A percentile compares a stretch with the other conserved stretches of the same genome.
Evolutionary conservation across 345 rosid species (phyloP).

Genomic region (Ailanthus altissimus): DNA sequence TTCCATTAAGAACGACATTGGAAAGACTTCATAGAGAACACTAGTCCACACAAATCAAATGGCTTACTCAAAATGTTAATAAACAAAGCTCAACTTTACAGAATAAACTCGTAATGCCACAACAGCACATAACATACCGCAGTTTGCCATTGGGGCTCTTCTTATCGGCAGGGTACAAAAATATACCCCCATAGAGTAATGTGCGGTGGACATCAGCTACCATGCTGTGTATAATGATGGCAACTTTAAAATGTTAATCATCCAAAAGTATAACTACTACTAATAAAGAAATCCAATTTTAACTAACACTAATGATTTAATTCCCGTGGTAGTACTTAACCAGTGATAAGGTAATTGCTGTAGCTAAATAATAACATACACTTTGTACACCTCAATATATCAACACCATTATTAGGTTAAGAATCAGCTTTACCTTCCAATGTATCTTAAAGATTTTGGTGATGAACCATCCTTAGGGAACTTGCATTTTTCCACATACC

Average conservation of each 20-base stretch:
- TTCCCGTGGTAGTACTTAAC: not conserved
- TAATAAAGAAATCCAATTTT: not conserved
- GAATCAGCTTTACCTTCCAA: constrained; percentile 71
- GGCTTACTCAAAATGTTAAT: not conserved
- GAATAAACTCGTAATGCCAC: not conserved
- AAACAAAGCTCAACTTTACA: not conserved
- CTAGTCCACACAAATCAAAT: constrained; percentile 36
- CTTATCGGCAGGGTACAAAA: constrained; percentile 96
- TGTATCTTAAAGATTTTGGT: constrained; percentile 84
- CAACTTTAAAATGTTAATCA: not conserved
- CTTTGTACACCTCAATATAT: not conserved
- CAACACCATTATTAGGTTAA: not conserved
- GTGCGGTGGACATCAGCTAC: constrained; percentile 99
- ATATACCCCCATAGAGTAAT: constrained; percentile 89
- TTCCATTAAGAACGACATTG: constrained; percentile 97
- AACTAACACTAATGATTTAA: not conserved
- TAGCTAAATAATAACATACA: not conserved
- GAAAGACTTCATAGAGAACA: constrained; percentile 95
- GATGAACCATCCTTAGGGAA: constrained; percentile 88
- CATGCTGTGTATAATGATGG: constrained; percentile 59
- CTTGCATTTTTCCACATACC: constrained; percentile 95
- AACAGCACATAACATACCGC: constrained; percentile 53
- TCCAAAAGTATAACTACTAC: not conserved
- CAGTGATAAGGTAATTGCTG: not conserved
- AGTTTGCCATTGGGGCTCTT: constrained; percentile 91